A percentile compares a stretch with the other conserved stretches of the same genome.
Evolutionary conservation across 495 filamentous ascomycete species (phyloP).

Genomic region (Penicillium crystallinum): DNA sequence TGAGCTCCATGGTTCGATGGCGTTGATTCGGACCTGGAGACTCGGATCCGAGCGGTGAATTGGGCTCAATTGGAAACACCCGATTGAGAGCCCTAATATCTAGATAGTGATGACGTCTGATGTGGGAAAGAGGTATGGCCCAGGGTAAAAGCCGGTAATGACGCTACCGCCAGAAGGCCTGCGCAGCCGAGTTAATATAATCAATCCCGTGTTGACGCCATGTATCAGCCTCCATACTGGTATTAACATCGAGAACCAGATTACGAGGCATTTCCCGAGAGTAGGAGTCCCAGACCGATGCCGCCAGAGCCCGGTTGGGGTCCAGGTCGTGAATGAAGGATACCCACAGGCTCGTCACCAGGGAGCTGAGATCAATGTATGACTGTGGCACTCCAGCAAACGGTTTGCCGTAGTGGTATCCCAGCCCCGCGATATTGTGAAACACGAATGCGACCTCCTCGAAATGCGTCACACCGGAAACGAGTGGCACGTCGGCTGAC

Average conservation of each 20-base stretch:
- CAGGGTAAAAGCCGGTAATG: not conserved
- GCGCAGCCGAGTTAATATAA: conserved; percentile 28
- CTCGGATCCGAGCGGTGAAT: not conserved
- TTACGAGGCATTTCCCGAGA: conserved; percentile 33
- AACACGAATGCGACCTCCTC: conserved; percentile 59
- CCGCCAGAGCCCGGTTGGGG: conserved; percentile 39
- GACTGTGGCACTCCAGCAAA: conserved; percentile 42
- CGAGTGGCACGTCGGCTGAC: conserved; percentile 29
- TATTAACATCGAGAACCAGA: conserved; percentile 47
- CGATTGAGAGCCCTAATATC: too few relatives aligned
- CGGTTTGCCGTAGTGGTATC: conserved; percentile 45
- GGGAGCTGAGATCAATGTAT: conserved; percentile 40
- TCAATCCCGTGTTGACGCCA: conserved; percentile 43
- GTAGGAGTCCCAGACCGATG: conserved; percentile 44
- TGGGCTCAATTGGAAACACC: too few relatives aligned
- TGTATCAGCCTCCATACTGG: conserved; percentile 43
- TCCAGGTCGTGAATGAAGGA: conserved; percentile 48
- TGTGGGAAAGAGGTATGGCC: too few relatives aligned
- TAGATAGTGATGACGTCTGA: not conserved
- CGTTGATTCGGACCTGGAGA: not conserved
- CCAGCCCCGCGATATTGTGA: conserved; percentile 48
- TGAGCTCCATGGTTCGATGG: not conserved
- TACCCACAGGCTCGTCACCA: conserved; percentile 53
- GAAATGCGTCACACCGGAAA: conserved; percentile 51
- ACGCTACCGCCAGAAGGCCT: conserved; percentile 20